Percentiles rank a stretch among this genome's conserved stretches.
These are phyloP conservation scores for Termitomyces sp. DNA, from an alignment of 768 basidiomycete genomes.

Conservation along the genomic window DNA sequence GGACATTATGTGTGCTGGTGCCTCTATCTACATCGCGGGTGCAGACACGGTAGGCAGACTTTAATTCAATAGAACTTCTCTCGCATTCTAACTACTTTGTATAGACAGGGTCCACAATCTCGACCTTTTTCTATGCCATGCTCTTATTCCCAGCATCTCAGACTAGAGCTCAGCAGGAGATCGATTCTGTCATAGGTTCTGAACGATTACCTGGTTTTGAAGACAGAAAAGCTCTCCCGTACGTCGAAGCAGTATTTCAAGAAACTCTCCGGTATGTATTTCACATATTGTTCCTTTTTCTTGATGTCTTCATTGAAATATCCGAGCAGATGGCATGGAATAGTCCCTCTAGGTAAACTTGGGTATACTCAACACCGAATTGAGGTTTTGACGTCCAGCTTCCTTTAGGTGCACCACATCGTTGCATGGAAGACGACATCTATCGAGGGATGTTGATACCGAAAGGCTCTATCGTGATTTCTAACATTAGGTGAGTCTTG, in stretches of 20 bases:
- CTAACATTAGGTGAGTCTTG: conserved; percentile 20
- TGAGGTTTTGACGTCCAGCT: too few relatives aligned
- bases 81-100: background rate
- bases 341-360: conserved; percentile 2
- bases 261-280: conserved; percentile 24
- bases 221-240: conserved; percentile 16
- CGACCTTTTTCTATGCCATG: conserved; percentile 39
- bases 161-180: conserved; percentile 37
- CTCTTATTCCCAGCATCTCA: conserved; percentile 35
- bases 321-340: conserved; percentile 2
- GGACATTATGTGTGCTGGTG: conserved; percentile 21
- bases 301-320: too few relatives aligned
- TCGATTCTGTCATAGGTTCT: conserved; percentile 38
- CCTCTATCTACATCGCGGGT: conserved; percentile 26
- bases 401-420: conserved; percentile 30
- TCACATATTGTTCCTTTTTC: background rate
- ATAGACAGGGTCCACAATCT: conserved; percentile 31
- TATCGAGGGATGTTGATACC: conserved; percentile 39
- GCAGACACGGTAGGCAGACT: conserved; percentile 31
- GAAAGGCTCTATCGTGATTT: conserved; percentile 27
- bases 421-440: conserved; percentile 28
- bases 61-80: background rate
- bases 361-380: background rate
- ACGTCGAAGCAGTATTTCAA: conserved; percentile 29
- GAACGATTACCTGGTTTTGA: conserved; percentile 35